Evolutionary conservation across 2,329 filamentous ascomycete genomes (phyloP).

Genomic region (Neofusicoccum parvum): DNA sequence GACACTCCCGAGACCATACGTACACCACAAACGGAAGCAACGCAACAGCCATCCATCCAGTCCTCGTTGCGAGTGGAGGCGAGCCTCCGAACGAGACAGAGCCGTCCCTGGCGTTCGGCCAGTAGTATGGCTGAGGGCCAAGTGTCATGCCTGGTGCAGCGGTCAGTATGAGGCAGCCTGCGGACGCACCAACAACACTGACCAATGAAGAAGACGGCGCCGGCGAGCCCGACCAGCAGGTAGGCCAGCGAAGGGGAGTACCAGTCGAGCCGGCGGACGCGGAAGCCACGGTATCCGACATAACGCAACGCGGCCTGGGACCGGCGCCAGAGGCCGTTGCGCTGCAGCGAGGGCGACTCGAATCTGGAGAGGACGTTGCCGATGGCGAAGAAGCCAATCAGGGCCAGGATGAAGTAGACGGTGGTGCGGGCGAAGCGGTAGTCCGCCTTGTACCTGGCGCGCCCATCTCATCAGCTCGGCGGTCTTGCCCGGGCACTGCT

Average conservation of each 20-base stretch:
- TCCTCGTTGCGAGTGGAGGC: constrained; percentile 33
- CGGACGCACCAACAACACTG: background rate
- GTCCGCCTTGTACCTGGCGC: constrained; percentile 22
- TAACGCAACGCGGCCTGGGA: constrained; percentile 29
- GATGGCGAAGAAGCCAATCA: constrained; percentile 19
- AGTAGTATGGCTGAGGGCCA: constrained; percentile 23
- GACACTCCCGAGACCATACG: background rate
- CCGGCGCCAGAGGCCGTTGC: constrained; percentile 21
- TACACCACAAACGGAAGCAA: constrained; percentile 35
- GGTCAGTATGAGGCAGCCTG: background rate
- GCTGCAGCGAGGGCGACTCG: background rate
- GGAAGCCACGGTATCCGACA: constrained; percentile 33
- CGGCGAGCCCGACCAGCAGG: constrained; percentile 29
- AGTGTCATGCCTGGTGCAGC: constrained; percentile 6
- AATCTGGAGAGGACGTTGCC: constrained; percentile 14
- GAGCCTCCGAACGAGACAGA: constrained; percentile 24
- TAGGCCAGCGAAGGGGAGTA: constrained; percentile 33
- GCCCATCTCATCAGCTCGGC: background rate
- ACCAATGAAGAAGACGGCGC: constrained; percentile 33
- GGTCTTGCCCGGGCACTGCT: no score
- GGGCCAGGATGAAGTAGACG: constrained; percentile 20
- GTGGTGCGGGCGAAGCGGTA: constrained; percentile 20
- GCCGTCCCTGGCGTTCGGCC: constrained; percentile 20
- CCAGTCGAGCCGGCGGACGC: constrained; percentile 28
- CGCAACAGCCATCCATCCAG: constrained; percentile 34